phyloP scores from a whole-genome alignment of 1,284 basidiomycete genomes.

The Vanrija sp. region DNA sequence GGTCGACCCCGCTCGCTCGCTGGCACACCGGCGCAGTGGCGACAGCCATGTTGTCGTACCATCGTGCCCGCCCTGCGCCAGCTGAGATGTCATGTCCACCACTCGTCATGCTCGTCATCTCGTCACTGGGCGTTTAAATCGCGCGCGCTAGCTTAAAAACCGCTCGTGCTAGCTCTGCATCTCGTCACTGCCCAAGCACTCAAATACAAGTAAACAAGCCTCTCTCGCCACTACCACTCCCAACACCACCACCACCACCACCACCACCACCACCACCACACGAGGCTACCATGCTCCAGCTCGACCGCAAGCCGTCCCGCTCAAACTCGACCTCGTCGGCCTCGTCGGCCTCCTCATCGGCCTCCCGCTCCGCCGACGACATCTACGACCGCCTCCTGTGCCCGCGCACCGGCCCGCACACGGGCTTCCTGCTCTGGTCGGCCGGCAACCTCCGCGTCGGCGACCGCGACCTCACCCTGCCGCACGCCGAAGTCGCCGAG shows the following conservation, averaged over 20 bases:
- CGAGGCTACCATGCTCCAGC: not conserved
- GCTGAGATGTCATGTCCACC: too few relatives aligned
- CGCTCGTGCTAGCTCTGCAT: too few relatives aligned
- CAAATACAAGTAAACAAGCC: too few relatives aligned
- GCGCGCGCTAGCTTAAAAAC: not conserved
- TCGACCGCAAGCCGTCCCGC: conserved; percentile 1
- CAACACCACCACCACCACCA: not conserved
- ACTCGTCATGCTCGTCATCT: too few relatives aligned
- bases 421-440: conserved; percentile 41
- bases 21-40: too few relatives aligned
- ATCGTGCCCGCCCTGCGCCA: too few relatives aligned
- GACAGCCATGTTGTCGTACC: too few relatives aligned
- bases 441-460: conserved; percentile 37
- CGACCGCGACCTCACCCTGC: conserved; percentile 32
- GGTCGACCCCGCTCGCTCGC: too few relatives aligned
- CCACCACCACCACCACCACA: not conserved
- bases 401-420: conserved; percentile 10
- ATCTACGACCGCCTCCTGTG: conserved; percentile 32
- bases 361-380: conserved; percentile 29
- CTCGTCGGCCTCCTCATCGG: conserved; percentile 13
- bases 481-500: conserved; percentile 25
- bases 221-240: not conserved
- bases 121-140: too few relatives aligned
- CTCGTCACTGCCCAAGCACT: too few relatives aligned
- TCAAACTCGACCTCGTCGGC: conserved; percentile 16